Percentiles rank a stretch among this genome's conserved stretches.
Evolutionary conservation across 805 yeast genomes (phyloP).

Genomic region (Lipomyces anomalus): DNA sequence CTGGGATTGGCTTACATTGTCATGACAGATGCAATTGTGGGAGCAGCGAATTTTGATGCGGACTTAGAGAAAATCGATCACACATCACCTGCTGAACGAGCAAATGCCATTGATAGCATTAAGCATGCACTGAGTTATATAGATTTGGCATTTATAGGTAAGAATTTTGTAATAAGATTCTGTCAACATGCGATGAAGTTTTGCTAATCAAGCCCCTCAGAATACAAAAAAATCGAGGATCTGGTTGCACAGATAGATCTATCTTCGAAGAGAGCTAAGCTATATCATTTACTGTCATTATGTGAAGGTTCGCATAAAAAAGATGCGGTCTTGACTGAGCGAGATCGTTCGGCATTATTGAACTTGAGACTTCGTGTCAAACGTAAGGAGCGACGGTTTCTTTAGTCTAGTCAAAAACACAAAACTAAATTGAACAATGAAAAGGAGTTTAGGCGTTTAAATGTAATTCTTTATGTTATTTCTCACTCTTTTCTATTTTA

Average conservation of each 20-base stretch:
- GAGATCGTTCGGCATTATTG: background rate
- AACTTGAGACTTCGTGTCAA: background rate
- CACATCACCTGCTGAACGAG: background rate
- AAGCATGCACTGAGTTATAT: constrained; percentile 13
- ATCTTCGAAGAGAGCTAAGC: background rate
- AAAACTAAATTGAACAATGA: no score
- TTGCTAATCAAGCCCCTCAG: no score
- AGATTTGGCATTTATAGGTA: constrained; percentile 9
- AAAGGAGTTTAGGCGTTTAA: no score
- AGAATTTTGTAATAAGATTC: no score
- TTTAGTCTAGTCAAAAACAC: no score
- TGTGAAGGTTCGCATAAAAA: background rate
- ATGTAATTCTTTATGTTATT: no score
- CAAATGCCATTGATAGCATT: background rate
- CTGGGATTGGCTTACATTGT: constrained; percentile 38
- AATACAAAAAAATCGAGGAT: background rate
- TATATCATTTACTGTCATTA: background rate
- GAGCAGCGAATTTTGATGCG: constrained; percentile 4
- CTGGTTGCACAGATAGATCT: background rate
- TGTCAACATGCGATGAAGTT: no score
- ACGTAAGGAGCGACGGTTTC: background rate
- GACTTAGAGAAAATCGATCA: background rate
- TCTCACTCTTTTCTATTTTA: no score
- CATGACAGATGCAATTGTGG: constrained; percentile 32
- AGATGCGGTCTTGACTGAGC: background rate